These are phyloP conservation scores for Delonix regia DNA, from an alignment of 306 rosid species.

Conservation along the genomic window DNA sequence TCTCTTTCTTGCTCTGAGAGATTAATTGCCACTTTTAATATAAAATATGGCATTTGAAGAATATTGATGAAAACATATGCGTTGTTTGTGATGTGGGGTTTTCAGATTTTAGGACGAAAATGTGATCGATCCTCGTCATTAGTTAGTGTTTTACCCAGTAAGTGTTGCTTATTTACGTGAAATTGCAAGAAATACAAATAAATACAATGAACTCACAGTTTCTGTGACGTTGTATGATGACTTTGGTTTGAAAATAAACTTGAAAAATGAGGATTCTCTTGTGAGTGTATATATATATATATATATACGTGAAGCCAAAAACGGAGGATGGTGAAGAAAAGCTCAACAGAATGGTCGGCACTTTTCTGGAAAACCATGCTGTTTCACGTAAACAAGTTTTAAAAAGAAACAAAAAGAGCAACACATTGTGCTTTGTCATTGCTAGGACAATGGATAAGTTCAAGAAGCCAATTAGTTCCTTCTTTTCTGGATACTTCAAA, in stretches of 20 bases:
- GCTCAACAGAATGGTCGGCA: slow-evolving; percentile 41
- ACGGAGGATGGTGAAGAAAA: slow-evolving; percentile 10
- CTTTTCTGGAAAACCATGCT: slow-evolving; percentile 29
- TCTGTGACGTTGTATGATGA: background rate
- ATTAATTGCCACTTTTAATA: background rate
- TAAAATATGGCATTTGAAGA: background rate
- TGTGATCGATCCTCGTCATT: background rate
- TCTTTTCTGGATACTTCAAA: background rate
- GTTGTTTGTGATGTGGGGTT: background rate
- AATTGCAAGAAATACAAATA: slow-evolving; percentile 26
- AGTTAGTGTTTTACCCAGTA: slow-evolving; percentile 31
- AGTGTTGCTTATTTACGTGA: slow-evolving; percentile 40
- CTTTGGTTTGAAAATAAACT: background rate
- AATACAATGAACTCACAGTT: slow-evolving; percentile 20
- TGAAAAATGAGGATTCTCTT: background rate
- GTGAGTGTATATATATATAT: background rate
- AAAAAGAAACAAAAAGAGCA: background rate
- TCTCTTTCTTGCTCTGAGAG: background rate
- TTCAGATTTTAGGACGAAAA: slow-evolving; percentile 15
- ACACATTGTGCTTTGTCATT: background rate
- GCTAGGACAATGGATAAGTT: background rate
- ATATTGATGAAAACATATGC: too few relatives aligned
- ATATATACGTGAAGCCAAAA: background rate
- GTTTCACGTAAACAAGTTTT: slow-evolving; percentile 18
- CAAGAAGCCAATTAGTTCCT: background rate